Percentiles rank a stretch among this genome's conserved stretches.
phyloP scores from a whole-genome alignment of 352 stramenopile genomes.

The Globisporangium megalacanthum region DNA sequence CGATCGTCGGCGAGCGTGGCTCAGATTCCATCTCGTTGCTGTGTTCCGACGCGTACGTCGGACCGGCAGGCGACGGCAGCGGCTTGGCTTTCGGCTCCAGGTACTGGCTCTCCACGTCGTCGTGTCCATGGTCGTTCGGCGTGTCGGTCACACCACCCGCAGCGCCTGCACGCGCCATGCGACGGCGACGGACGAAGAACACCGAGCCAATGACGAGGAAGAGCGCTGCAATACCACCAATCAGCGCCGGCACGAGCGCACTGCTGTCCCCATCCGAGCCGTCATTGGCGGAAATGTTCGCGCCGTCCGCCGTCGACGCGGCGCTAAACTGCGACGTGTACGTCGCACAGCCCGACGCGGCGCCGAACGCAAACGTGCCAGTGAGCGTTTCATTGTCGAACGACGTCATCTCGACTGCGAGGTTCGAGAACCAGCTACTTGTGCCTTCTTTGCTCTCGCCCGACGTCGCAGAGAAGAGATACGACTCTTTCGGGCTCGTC shows the following conservation, averaged over 20 bases:
- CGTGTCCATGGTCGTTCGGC: conserved; percentile 26
- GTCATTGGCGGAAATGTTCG: conserved; percentile 20
- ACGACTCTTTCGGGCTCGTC: conserved; percentile 45
- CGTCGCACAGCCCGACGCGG: conserved; percentile 44
- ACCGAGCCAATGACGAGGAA: conserved; percentile 65
- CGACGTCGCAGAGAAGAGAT: conserved; percentile 55
- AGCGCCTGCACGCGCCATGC: conserved; percentile 21
- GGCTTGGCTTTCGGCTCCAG: conserved; percentile 49
- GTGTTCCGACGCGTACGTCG: conserved; percentile 32
- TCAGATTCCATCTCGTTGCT: conserved; percentile 14
- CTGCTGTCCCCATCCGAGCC: conserved; percentile 14
- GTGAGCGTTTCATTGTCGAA: conserved; percentile 47
- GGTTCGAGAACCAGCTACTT: conserved; percentile 51
- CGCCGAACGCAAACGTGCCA: conserved; percentile 54
- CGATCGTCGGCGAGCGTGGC: conserved; percentile 39
- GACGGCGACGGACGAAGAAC: conserved; percentile 61
- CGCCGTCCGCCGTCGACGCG: conserved; percentile 39
- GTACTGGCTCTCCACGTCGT: conserved; percentile 51
- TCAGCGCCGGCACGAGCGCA: conserved; percentile 31
- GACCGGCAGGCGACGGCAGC: conserved; percentile 29
- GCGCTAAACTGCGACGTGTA: conserved; percentile 67
- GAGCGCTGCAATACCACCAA: conserved; percentile 36
- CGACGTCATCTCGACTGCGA: conserved; percentile 56
- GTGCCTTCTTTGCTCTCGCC: conserved; percentile 28
- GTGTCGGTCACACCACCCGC: conserved; percentile 17